A percentile compares a stretch with the other conserved stretches of the same genome.
Conservation (phyloP, 176 grass and related monocot species). For the Oryza officinalis region DNA sequence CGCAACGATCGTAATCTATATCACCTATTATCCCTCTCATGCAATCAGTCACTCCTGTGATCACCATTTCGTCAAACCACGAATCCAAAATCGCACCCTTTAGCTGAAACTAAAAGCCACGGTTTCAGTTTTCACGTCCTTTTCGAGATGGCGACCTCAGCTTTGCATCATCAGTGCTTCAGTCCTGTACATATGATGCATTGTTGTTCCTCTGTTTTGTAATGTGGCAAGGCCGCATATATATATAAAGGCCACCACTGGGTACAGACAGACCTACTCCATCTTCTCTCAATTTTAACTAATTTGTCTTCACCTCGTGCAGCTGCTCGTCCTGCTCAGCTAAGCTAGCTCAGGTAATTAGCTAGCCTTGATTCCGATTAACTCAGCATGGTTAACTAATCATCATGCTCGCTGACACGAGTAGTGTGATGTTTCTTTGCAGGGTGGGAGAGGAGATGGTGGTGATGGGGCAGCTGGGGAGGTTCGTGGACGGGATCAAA, state of each 20-base stretch:
- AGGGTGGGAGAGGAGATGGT: too few species aligned
- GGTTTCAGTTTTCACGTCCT: not conserved
- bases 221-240: too few species aligned
- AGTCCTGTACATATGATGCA: not conserved
- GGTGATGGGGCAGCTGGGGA: conserved; percentile 66
- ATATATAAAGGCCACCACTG: not conserved
- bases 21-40: not conserved
- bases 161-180: not conserved
- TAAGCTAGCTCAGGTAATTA: not conserved
- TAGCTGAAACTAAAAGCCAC: not conserved
- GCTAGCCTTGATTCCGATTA: too few species aligned
- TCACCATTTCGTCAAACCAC: not conserved
- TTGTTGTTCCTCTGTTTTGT: not conserved
- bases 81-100: not conserved
- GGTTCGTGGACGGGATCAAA: conserved; percentile 72
- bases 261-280: not conserved
- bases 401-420: too few species aligned
- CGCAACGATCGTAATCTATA: not conserved
- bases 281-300: not conserved
- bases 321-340: not conserved
- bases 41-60: not conserved
- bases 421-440: too few species aligned
- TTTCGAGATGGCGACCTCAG: not conserved
- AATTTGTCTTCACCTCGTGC: not conserved
- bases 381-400: too few species aligned